Base-by-base conservation (phyloP, 2,329 filamentous ascomycete genomes). In the Coniochaeta sp. region DNA sequence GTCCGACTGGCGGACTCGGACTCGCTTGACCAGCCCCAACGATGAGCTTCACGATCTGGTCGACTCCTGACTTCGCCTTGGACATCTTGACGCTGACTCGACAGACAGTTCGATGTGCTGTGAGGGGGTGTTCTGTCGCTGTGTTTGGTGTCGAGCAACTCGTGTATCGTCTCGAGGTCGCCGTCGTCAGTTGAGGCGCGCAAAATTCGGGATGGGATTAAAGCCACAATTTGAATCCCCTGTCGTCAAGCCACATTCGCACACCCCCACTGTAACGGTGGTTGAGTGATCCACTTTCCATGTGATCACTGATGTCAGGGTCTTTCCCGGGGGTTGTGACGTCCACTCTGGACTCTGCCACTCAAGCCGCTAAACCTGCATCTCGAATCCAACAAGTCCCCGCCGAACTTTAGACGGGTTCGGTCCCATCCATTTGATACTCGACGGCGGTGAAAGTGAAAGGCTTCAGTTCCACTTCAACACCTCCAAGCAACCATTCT, bases 21-120 rank as follows among this genome's bases (percentile, higher is more conserved):
- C 88, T 93, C 62, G 95, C 95, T 75, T 97, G 91, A 28, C 95
- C 95, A 60, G 95, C 95, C 69, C 93, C 95, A 63, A 99, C 95
- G 67, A 99, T 96, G 75, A 99, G 85, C 80, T 98, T 99, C 73
- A 99, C 93, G 62, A 98, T 87, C 76, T 90, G 86, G 71, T 96
- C 84, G 59, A 70, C 71, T 50, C 71, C 71, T 42, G 71, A 75
- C 61, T 73, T 73, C 62, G 73, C 71, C 67, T 82, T 85, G 32
- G 83, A 84, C 83, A 86, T 86, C 59, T 62, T 72, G 60, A 50
- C 55, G 54, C 5, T 6, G 10, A 28, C 16, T 52, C 8, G n/a
- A 17, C 9, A 47, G 19, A 47, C 42, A 4, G 42, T 12, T 2
- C 14, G 34, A 19, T 42, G 42, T 24, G 16, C n/a, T 47, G 42